Evolutionary conservation across 2,329 filamentous ascomycete genomes (phyloP), one percentile per base, ranked within the genome.

Genomic region (Venturia aucupariae): DNA sequence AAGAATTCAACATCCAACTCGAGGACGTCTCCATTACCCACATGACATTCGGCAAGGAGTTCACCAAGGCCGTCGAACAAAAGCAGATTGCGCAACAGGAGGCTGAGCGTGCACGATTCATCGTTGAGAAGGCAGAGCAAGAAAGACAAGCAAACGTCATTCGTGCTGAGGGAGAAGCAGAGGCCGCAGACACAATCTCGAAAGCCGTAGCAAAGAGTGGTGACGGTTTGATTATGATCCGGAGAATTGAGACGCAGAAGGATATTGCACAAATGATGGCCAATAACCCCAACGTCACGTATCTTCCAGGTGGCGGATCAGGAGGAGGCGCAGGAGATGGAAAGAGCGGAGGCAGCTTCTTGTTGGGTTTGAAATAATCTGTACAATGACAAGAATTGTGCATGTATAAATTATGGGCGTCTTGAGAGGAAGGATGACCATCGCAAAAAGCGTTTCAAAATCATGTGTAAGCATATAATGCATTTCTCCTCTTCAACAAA

Each of bases 11-110:
- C 83, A 99, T 99, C 74, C 91, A 92, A 35, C 90, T 99, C 63
- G 94, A 99, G 80, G 94, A 99, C 74, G 94, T 99, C 66, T 96
- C 91, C 74, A 99, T 99, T 78, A 99, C 94, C 67, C 94, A 99
- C 84, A 99, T 99, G 94, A 99, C 94, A 63, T 99, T 99, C 76
- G 94, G 94, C 71, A 93, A 93, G 78, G 94, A 99, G 79, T 99
- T 99, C 83, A 99, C 94, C 67, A 90, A 90, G 78, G 94, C 94
- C 69, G 94, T 99, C 72, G 94, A 99, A 82, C 94, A 99, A 86
- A 99, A 99, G 87, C 94, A 99, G 83, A 99, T 99, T 77, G 94
- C 94, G 64, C 94, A 99, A 81, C 94, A 99, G 80, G 94, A 99
- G 75, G 94, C 94, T 68, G 94, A 99, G 84, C 86, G 94, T 69